Evolutionary conservation across 129 eudicot species (phyloP).

Genomic region (Chrysanthemum seticuspe): DNA sequence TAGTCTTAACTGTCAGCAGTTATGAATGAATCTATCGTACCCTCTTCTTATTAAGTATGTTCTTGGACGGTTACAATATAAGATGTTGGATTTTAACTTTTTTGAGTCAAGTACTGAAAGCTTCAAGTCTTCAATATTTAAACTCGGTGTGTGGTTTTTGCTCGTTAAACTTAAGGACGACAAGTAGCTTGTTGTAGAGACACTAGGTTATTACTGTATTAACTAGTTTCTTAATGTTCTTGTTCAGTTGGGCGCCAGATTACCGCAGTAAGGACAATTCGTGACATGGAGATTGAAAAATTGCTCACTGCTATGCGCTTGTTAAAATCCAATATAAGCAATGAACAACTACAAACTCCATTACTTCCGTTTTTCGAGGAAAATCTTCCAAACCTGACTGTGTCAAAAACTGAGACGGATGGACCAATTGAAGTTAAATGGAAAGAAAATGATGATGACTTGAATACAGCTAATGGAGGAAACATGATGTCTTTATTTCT

Average conservation of each 20-base stretch:
- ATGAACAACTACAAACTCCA: constrained; percentile 61
- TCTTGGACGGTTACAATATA: neutral
- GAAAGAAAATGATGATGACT: constrained; percentile 49
- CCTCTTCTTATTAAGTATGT: neutral
- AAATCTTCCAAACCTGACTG: constrained; percentile 59
- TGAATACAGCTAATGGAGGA: constrained; percentile 49
- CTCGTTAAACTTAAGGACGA: neutral
- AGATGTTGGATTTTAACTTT: neutral
- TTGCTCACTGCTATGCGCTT: constrained; percentile 58
- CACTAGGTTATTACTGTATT: neutral
- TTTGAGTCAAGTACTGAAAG: neutral
- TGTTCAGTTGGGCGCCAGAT: constrained; percentile 61
- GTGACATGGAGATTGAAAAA: constrained; percentile 65
- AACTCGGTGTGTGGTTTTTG: neutral
- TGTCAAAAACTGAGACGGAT: constrained; percentile 38
- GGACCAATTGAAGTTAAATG: constrained; percentile 52
- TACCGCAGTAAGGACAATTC: constrained; percentile 63
- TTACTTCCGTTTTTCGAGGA: constrained; percentile 61
- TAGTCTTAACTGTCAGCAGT: neutral
- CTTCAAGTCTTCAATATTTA: neutral
- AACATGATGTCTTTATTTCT: constrained; percentile 60
- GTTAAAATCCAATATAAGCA: constrained; percentile 49
- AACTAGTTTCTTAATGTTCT: neutral
- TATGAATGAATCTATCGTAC: neutral
- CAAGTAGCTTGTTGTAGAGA: neutral